phyloP scores from a whole-genome alignment of 371 early-diverging fungal genomes.

The Apophysomyces variabilis region DNA sequence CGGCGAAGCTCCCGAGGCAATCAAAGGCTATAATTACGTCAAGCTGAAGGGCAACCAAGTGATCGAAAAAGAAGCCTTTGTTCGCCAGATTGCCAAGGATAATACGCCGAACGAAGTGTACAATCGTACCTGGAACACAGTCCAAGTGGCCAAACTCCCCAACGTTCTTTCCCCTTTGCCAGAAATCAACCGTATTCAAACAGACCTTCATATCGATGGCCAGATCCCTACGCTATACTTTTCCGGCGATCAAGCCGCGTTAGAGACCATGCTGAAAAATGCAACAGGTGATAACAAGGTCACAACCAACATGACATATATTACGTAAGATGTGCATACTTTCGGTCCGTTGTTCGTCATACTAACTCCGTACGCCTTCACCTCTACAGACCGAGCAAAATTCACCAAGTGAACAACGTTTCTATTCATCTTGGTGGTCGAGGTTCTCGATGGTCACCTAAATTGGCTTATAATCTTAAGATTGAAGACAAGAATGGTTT shows the following conservation, averaged over 20 bases:
- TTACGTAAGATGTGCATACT: constrained; percentile 15
- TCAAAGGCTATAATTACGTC: constrained; percentile 15
- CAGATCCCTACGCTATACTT: constrained; percentile 30
- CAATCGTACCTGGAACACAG: constrained; percentile 20
- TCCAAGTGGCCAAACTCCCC: constrained; percentile 4
- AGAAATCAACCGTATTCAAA: constrained; percentile 22
- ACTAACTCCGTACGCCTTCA: not conserved
- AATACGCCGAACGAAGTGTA: constrained; percentile 27
- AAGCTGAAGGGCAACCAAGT: constrained; percentile 8
- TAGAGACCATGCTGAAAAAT: constrained; percentile 25
- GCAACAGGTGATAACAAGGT: constrained; percentile 13
- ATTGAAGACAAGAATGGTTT: constrained; percentile 24
- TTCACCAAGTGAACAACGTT: constrained; percentile 21
- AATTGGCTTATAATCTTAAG: constrained; percentile 41
- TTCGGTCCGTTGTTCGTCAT: not conserved
- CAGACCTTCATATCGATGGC: constrained; percentile 21
- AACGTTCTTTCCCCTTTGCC: constrained; percentile 21
- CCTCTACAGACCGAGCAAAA: constrained; percentile 20
- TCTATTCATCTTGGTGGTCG: constrained; percentile 37
- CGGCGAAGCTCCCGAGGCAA: constrained; percentile 23
- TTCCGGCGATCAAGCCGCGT: constrained; percentile 18
- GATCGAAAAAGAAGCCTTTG: constrained; percentile 15
- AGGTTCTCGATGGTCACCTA: constrained; percentile 30
- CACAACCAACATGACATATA: constrained; percentile 21
- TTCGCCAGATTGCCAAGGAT: constrained; percentile 12